phyloP scores from a whole-genome alignment of 2,329 filamentous ascomycete genomes.

The Drechslerella dactyloides region DNA sequence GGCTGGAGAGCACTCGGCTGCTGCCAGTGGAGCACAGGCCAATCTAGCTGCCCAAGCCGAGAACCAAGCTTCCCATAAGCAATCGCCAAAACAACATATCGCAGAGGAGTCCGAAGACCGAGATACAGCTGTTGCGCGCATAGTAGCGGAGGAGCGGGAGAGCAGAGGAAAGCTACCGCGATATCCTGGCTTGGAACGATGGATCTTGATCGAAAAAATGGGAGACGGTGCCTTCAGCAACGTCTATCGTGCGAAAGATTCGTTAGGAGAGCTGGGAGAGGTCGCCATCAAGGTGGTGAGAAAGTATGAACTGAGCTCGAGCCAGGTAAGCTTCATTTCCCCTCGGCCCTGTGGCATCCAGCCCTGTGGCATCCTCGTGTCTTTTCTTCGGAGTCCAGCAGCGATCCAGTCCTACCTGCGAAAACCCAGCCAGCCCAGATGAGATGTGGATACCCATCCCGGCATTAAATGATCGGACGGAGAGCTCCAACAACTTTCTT shows the following conservation, averaged over 20 bases:
- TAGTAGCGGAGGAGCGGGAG: constrained; percentile 90
- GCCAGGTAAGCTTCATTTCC: constrained; percentile 78
- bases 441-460: constrained; percentile 22
- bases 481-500: constrained; percentile 51
- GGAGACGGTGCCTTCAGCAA: constrained; percentile 99
- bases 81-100: constrained; percentile 60
- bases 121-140: constrained; percentile 77
- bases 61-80: constrained; percentile 59
- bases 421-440: constrained; percentile 24
- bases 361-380: background rate
- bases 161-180: constrained; percentile 82
- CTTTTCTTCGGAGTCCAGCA: constrained; percentile 4
- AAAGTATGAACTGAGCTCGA: constrained; percentile 98
- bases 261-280: constrained; percentile 72
- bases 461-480: constrained; percentile 38
- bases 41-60: constrained; percentile 74
- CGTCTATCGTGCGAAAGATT: constrained; percentile 87
- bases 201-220: constrained; percentile 93
- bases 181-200: constrained; percentile 84
- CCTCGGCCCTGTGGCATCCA: too few species aligned
- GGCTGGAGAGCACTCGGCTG: constrained; percentile 68
- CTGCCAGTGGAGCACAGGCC: constrained; percentile 66
- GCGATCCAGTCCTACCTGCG: constrained; percentile 12
- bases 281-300: constrained; percentile 98
- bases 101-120: constrained; percentile 59